Percentiles rank a stretch among this genome's conserved stretches.
Evolutionary conservation across 129 eudicot genomes (phyloP).

Genomic region (Rutidosis leptorrhynchoides): DNA sequence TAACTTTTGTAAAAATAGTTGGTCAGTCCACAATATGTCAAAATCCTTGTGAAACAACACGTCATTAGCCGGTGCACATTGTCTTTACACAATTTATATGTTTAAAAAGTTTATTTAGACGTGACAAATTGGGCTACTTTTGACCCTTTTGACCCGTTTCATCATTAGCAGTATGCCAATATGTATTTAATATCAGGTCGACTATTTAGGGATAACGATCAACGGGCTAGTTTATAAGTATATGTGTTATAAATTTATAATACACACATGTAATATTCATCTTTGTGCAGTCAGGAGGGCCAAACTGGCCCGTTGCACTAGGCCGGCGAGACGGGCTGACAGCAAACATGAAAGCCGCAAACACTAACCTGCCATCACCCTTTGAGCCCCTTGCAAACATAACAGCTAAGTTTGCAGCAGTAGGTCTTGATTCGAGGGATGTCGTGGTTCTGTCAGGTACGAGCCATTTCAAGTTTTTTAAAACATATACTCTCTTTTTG

Average conservation of each 20-base stretch:
- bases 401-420: slow-evolving; percentile 57
- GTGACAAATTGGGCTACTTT: background rate
- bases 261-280: background rate
- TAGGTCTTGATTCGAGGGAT: slow-evolving; percentile 75
- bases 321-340: slow-evolving; percentile 77
- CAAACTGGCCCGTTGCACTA: slow-evolving; percentile 56
- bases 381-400: slow-evolving; percentile 69
- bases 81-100: background rate
- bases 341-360: slow-evolving; percentile 66
- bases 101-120: no score
- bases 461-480: background rate
- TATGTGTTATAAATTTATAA: background rate
- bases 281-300: slow-evolving; percentile 72
- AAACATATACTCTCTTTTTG: background rate
- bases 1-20: slow-evolving; percentile 1
- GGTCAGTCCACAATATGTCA: background rate
- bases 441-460: slow-evolving; percentile 84
- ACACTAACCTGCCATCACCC: slow-evolving; percentile 68
- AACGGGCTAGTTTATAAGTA: background rate
- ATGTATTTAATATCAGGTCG: background rate
- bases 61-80: background rate
- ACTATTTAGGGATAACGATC: background rate
- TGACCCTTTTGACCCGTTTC: background rate
- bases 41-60: background rate
- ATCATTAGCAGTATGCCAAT: background rate